Conservation (phyloP, 2,329 filamentous ascomycete species). For the Xylariaceae sp. region DNA sequence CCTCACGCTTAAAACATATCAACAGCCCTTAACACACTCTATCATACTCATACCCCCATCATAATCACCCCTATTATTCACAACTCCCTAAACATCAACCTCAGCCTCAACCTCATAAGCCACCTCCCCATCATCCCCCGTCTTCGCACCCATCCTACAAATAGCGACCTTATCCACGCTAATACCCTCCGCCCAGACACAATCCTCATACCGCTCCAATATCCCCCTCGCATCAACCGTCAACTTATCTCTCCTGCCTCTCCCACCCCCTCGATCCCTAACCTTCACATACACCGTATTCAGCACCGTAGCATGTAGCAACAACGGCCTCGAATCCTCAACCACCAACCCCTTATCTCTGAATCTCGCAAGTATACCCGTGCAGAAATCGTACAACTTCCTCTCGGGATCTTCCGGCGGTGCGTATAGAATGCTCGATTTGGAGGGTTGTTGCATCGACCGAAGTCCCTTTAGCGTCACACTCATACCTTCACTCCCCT, state of each 20-base stretch:
- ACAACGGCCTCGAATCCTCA: conserved; percentile 58
- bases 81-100: conserved; percentile 27
- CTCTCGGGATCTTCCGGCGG: conserved; percentile 52
- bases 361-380: conserved; percentile 52
- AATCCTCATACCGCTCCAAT: conserved; percentile 58
- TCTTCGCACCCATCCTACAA: conserved; percentile 84
- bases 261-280: conserved; percentile 9
- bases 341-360: conserved; percentile 52
- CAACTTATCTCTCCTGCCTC: conserved; percentile 33
- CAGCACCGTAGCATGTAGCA: conserved; percentile 79
- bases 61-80: neutral
- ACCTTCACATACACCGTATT: conserved; percentile 76
- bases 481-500: conserved; percentile 13
- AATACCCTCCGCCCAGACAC: conserved; percentile 67
- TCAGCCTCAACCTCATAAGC: conserved; percentile 53
- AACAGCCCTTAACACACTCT: too few species aligned
- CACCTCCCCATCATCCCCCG: conserved; percentile 50
- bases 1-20: too few species aligned
- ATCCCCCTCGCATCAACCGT: conserved; percentile 53
- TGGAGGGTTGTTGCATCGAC: conserved; percentile 57
- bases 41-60: neutral
- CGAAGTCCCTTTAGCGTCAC: conserved; percentile 53
- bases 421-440: conserved; percentile 63
- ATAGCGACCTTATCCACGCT: conserved; percentile 69
- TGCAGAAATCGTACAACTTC: conserved; percentile 54